Evolutionary conservation across 1,284 basidiomycete species (phyloP), one percentile per base, ranked within the genome.

Genomic region (Malassezia cuniculi): DNA sequence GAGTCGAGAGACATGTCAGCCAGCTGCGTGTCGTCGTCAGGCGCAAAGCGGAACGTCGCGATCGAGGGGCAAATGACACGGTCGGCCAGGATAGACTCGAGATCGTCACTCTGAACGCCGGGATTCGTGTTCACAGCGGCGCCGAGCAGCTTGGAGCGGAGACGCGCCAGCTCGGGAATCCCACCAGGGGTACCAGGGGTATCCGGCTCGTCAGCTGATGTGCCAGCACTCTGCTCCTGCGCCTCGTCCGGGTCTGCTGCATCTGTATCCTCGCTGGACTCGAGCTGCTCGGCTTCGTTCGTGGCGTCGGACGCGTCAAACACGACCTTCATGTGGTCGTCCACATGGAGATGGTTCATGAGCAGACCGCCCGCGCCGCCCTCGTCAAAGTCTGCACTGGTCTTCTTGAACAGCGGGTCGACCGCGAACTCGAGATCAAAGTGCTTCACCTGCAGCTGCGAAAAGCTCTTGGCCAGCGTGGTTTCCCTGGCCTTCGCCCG

Each of bases 311-410:
- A 82, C 4, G 89, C 87, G 68, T 97, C 90, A 58, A 97, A 97
- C 21, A 97, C 84, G 32, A 97, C 82, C 41, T 86, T 75, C 62
- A 93, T 75, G 25, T 77, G 78, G 4, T 82, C 80, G 50, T 93
- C 85, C 15, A 78, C 77, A 5, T 83, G 82, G 27, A 72, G 50
- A 30, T 59, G 60, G 38, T 64, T 64, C 63, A 62, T 66, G 25
- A 68, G 34, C 12, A 68, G 47, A 6, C 90, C 90, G 48, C 85
- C 82, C 0, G 90, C 90, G 37, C 90, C 90, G 29, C 90, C 93
- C 68, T 97, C 93, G 67, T 97, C 90, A 66, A 97, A 97, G 66
- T 97, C 93, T 15, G 85, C 93, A 51, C 81, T 87, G 0, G 93
- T 97, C 74, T 97, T 97, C 69, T 80, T 84, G 73, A 97, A 97